Evolutionary conservation across 2,329 filamentous ascomycete species (phyloP), one percentile per base, ranked within the genome.

Genomic region (Sporothrix globosa): DNA sequence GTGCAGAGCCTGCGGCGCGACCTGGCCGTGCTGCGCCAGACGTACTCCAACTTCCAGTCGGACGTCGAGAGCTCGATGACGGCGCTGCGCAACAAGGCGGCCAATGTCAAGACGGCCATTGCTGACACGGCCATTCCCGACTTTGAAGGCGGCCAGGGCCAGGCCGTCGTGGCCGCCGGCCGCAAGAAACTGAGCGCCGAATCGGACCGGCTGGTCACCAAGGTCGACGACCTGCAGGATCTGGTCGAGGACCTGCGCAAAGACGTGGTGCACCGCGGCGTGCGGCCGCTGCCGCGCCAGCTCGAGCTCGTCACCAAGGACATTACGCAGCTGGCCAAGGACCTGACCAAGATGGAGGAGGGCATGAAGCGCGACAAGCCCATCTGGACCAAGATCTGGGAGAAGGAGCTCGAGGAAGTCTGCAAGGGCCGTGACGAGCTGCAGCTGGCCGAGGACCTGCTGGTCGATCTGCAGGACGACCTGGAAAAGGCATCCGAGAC

Each of bases 311-410:
- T 97, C 24, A 91, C 91, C 74, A 96, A 96, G 81, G 95, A 98
- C 76, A 93, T 99, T 73, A 89, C 90, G 65, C 82, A 85, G 69
- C 89, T 96, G 44, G 91, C 90, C 65, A 90, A 93, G 77, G 94
- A 97, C 77, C 88, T 99, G 73, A 96, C 92, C 86, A 94, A 92
- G 82, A 91, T 99, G 86, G 92, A 97, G 78, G 94, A 97, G 19
- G 97, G 92, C 83, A 87, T 99, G 82, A 90, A 90, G 76, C 88
- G 88, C 61, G 96, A 99, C 85, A 97, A 97, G 80, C 96, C 96
- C 0, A 85, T 97, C 71, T 99, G 96, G 95, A 97, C 93, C 69
- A 97, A 97, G 87, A 97, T 98, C 74, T 99, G 96, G 96, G 95
- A 98, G 86, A 94, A 96, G 81, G 94, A 98, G 80, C 84, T 99